Conservation (phyloP, 768 basidiomycete species). For the Naganishia randhawae region DNA sequence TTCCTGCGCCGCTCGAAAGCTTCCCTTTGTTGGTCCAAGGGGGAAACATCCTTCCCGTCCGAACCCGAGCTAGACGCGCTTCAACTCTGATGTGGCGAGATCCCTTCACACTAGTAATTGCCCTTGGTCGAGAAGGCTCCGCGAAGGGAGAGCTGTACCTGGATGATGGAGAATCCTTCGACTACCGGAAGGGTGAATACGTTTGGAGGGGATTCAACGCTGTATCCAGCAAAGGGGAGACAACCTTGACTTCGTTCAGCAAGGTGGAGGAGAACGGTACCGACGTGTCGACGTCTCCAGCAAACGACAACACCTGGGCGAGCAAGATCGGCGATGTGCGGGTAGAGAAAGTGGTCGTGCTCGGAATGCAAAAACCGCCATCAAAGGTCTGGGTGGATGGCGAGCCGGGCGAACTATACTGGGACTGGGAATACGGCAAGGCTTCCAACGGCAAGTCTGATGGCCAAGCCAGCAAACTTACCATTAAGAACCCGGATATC, state of each 20-base stretch:
- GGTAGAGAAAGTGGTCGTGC: conserved; percentile 75
- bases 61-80: conserved; percentile 79
- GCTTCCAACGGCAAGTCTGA: conserved; percentile 61
- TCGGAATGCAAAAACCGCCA: conserved; percentile 68
- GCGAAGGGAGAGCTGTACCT: conserved; percentile 86
- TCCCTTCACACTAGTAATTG: conserved; percentile 85
- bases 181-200: conserved; percentile 69
- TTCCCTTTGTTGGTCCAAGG: conserved; percentile 85
- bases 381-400: conserved; percentile 58
- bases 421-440: conserved; percentile 64
- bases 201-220: conserved; percentile 74
- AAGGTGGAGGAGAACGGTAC: conserved; percentile 50
- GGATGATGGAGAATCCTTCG: conserved; percentile 85
- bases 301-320: conserved; percentile 64
- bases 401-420: conserved; percentile 57
- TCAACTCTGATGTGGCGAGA: conserved; percentile 84
- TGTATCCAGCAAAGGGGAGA: conserved; percentile 52
- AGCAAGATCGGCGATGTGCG: conserved; percentile 64
- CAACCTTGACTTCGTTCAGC: conserved; percentile 58
- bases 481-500: conserved; percentile 56
- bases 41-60: conserved; percentile 80
- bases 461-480: conserved; percentile 64
- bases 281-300: conserved; percentile 53
- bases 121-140: conserved; percentile 57
- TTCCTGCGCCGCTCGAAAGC: conserved; percentile 73